Base-by-base conservation (phyloP, 352 stramenopile species). In the Globisporangium mamillatum region DNA sequence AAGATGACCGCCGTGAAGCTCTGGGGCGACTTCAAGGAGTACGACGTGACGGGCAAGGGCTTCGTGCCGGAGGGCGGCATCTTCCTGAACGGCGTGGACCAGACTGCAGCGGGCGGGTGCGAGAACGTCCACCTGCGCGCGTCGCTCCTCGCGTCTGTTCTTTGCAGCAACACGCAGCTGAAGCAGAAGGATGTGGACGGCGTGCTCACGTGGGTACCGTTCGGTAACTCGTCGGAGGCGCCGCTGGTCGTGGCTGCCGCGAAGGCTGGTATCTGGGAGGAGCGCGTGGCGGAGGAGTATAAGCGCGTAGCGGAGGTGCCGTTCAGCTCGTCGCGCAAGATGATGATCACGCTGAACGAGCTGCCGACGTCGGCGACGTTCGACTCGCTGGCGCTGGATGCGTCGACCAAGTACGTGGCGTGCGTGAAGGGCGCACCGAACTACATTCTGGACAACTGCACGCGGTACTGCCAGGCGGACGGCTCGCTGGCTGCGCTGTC, bases 251-350 rank as follows among this genome's bases (percentile, higher is more conserved):
- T 79, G 14, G 72, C 78, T 0, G 79, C 80, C 0, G 76, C 71
- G 16, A 82, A 82, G 68, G 58, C 71, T 24, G 74, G 73, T 3
- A 73, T 83, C 24, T 74, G 65, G 67, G 63, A 55, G 20, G 64
- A 77, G 3, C 27, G 68, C 24, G 27, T 76, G 14, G 36, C 36
- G 1, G 34, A n/a, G 29, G 68, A 68, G 72, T 82, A 71, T 80
- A 83, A 79, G 29, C 79, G 93, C 48, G 71, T 87, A 0, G 76
- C 81, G 27, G 90, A 97, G 73, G 80, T 97, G 36, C 86, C 92
- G 0, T 98, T 98, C 77, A 92, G 74, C 14, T 97, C 89, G 16
- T 85, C 95, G 29, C 77, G 85, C 52, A 98, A 98, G 71, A 81
- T 88, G 68, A 98, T 98, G 94, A 56, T 76, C 18, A 82, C 76